Evolutionary conservation across 768 basidiomycete species (phyloP), one percentile per base, ranked within the genome.

Genomic region (Astraeus odoratus): DNA sequence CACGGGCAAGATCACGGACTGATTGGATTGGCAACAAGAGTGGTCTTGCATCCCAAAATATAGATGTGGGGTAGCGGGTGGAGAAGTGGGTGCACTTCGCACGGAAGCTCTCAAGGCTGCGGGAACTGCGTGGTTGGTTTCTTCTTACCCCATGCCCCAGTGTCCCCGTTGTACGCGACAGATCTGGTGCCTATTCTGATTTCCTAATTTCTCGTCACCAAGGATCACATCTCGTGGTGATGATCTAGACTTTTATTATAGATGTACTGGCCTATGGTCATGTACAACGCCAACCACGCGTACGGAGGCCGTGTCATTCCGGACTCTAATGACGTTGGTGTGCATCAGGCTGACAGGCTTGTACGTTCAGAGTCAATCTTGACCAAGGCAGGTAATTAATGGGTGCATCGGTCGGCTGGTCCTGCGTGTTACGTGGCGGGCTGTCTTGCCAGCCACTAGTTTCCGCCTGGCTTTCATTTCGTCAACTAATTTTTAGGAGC

Each of bases 111-210:
- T 29, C 27, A 7, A 29, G 33, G 26, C 38, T n/a, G 36, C 35
- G 20, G 19, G 5, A 27, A 25, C 25, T 35, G 20, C 20, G n/a
- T 37, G 10, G 25, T n/a, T 16, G 16, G 29, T 40, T 19, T 19
- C 6, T 39, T 42, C 49, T 53, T 52, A 58, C 57, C 52, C 52
- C 53, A 47, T 55, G 52, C 46, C 53, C 49, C 51, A 51, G 44
- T 44, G 46, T 40, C 37, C 37, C 23, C 37, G 23, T 15, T 15
- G 8, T 39, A 15, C 23, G 8, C 5, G 23, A 25, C 23, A 23
- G 37, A n/a, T 39, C 37, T 1, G 22, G 37, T 39, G 12, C 23
- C 37, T 38, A 15, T 25, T 8, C 23, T 13, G 3, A 25, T 13
- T 4, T 39, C 18, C 18, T 13, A 16, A 29, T 29, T 10, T 5